phyloP scores from a whole-genome alignment of 208 protist species.

The Leishmania lainsoni region DNA sequence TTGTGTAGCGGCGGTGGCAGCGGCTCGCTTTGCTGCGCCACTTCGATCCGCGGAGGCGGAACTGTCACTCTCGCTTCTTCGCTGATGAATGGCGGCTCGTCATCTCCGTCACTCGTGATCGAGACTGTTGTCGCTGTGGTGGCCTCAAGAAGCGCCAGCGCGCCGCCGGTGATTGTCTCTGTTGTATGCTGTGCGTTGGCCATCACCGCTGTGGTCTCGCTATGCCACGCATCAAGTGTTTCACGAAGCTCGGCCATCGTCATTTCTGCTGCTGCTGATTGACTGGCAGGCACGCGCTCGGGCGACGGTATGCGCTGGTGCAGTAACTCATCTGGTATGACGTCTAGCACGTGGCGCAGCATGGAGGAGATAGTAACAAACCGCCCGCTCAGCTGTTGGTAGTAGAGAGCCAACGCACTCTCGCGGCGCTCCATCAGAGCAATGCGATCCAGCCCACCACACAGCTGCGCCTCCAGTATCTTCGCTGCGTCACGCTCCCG shows the following conservation, averaged over 20 bases:
- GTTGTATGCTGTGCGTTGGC: background rate
- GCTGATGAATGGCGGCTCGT: background rate
- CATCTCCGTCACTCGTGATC: background rate
- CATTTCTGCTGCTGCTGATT: background rate
- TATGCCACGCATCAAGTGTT: constrained; percentile 21
- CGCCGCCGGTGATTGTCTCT: background rate
- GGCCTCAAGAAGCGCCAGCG: background rate
- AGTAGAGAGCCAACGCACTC: constrained; percentile 30
- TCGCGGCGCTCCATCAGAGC: constrained; percentile 30
- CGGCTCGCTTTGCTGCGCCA: too few relatives aligned
- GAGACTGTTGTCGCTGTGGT: background rate
- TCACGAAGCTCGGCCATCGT: constrained; percentile 20
- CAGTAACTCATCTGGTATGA: constrained; percentile 14
- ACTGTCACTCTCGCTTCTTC: background rate
- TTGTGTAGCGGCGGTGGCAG: too few relatives aligned
- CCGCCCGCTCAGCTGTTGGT: constrained; percentile 37
- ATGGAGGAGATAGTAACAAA: constrained; percentile 49
- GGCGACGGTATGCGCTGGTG: constrained; percentile 14
- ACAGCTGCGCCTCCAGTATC: constrained; percentile 43
- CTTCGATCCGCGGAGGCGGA: background rate
- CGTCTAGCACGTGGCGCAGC: constrained; percentile 50
- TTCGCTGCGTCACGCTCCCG: constrained; percentile 31
- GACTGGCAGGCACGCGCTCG: background rate
- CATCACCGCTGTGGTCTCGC: constrained; percentile 6
- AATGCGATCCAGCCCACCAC: constrained; percentile 40